Conservation (phyloP, 2,329 filamentous ascomycete species). For the Pestalotiopsis sp. region DNA sequence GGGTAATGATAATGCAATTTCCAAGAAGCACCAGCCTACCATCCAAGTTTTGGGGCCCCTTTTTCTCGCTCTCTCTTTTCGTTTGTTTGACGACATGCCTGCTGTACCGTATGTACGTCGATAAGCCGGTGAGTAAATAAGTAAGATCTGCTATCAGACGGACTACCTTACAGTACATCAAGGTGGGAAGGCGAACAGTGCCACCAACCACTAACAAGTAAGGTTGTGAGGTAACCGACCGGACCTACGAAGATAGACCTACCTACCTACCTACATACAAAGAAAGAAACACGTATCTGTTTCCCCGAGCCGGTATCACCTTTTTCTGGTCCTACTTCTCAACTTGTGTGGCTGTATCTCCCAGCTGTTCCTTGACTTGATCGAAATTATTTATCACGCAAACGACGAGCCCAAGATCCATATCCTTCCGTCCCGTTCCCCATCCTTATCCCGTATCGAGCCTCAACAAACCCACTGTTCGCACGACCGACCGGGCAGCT, state of each 20-base stretch:
- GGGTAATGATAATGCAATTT: conserved; percentile 5
- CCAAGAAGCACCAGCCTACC: not conserved
- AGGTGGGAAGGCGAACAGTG: not conserved
- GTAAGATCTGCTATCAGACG: not conserved
- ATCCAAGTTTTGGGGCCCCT: not conserved
- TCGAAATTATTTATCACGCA: not conserved
- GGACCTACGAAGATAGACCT: not conserved
- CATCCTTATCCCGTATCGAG: not conserved
- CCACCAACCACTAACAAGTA: not conserved
- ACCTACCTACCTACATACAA: not conserved
- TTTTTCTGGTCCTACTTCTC: not conserved
- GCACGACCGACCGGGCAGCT: not conserved
- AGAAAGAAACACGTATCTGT: not conserved
- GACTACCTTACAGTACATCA: not conserved
- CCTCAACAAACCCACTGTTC: not conserved
- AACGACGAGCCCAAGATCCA: not conserved
- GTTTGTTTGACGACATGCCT: not conserved
- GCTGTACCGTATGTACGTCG: not conserved
- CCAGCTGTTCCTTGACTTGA: not conserved
- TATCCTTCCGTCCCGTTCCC: not conserved
- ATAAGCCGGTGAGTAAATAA: not conserved
- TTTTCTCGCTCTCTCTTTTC: not conserved
- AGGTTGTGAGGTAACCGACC: not conserved
- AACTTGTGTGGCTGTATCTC: not conserved
- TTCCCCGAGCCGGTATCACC: not conserved